These are phyloP conservation scores for Didymella glomerata DNA, from an alignment of 2,329 filamentous ascomycete species.

Conservation along the genomic window DNA sequence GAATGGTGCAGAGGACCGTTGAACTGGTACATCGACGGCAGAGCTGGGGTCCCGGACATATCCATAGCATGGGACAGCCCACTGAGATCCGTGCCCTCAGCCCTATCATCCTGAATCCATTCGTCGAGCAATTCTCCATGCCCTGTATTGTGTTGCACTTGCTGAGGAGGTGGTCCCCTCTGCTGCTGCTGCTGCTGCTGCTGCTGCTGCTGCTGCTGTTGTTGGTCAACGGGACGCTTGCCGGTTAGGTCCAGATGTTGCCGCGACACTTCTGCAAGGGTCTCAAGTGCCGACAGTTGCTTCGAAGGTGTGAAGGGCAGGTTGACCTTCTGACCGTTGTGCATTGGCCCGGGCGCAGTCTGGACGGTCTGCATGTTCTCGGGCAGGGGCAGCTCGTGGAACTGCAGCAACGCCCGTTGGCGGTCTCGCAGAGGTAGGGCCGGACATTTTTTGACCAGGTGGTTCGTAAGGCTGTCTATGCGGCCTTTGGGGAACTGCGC, in stretches of 20 bases:
- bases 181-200: background rate
- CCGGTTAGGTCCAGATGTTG: conserved; percentile 69
- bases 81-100: conserved; percentile 39
- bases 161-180: conserved; percentile 18
- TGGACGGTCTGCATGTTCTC: conserved; percentile 45
- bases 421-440: conserved; percentile 78
- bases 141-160: conserved; percentile 26
- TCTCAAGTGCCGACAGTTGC: conserved; percentile 82
- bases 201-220: conserved; percentile 7
- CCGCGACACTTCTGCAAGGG: conserved; percentile 85
- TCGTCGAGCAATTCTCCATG: conserved; percentile 47
- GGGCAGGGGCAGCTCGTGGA: conserved; percentile 70
- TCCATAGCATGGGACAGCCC: conserved; percentile 44
- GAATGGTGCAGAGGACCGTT: conserved; percentile 48
- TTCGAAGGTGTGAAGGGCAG: conserved; percentile 57
- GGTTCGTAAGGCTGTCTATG: conserved; percentile 80
- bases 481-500: conserved; percentile 81
- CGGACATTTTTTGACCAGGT: conserved; percentile 87
- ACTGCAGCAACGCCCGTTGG: conserved; percentile 75
- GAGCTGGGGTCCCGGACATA: conserved; percentile 44
- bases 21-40: conserved; percentile 52
- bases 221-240: conserved; percentile 51
- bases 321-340: conserved; percentile 45
- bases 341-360: conserved; percentile 30
- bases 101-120: conserved; percentile 51